phyloP scores from a whole-genome alignment of 2,329 filamentous ascomycete genomes.

The Exophiala aquamarina region DNA sequence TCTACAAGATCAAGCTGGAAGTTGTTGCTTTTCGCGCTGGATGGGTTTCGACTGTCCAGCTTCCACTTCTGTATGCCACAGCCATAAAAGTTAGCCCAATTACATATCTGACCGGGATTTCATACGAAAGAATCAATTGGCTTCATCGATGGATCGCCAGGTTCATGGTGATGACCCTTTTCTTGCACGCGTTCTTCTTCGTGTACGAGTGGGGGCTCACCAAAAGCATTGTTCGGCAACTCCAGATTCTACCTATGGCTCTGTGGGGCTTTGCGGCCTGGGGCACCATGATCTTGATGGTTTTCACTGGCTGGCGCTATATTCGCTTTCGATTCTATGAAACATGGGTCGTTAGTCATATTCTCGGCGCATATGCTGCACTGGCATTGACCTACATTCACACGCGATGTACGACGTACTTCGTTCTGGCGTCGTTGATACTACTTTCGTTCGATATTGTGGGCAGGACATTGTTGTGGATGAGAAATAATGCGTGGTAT shows the following conservation, averaged over 20 bases:
- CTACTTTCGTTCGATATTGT: slow-evolving; percentile 3
- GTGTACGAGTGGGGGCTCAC: too few species aligned
- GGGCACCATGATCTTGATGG: slow-evolving; percentile 51
- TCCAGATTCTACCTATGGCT: slow-evolving; percentile 40
- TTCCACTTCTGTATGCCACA: too few species aligned
- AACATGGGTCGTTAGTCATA: slow-evolving; percentile 43
- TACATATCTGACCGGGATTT: too few species aligned
- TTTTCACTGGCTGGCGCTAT: slow-evolving; percentile 50
- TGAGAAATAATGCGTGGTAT: slow-evolving; percentile 1
- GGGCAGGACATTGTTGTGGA: slow-evolving; percentile 3
- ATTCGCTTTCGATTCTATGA: slow-evolving; percentile 53
- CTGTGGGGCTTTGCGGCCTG: slow-evolving; percentile 54
- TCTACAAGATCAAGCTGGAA: too few species aligned
- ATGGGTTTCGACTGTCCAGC: too few species aligned
- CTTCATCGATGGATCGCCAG: too few species aligned
- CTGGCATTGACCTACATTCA: slow-evolving; percentile 4
- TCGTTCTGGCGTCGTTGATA: slow-evolving; percentile 3
- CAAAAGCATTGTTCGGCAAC: too few species aligned
- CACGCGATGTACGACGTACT: slow-evolving; percentile 2
- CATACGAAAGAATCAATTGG: too few species aligned
- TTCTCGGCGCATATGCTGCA: slow-evolving; percentile 1
- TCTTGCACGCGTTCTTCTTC: too few species aligned
- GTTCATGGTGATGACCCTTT: too few species aligned
- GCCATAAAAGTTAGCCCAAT: too few species aligned
- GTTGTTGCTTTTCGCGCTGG: too few species aligned